Conservation (phyloP, 2,329 filamentous ascomycete species). For the Lachnellula hyalina region DNA sequence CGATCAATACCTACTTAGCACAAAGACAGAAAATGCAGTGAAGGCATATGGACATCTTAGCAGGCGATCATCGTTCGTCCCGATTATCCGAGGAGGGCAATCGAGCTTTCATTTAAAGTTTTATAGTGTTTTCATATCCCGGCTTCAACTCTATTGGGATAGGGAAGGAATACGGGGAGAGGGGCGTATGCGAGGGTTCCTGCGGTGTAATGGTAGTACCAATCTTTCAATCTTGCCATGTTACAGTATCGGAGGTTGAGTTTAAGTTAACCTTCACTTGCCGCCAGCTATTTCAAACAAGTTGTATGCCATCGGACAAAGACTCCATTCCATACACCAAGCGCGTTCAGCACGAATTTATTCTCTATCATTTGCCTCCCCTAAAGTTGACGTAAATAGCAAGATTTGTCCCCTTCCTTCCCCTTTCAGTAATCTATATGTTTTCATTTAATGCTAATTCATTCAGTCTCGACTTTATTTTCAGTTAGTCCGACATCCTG, state of each 20-base stretch:
- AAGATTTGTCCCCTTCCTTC: background rate
- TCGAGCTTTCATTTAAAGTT: background rate
- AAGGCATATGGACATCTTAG: background rate
- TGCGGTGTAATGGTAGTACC: background rate
- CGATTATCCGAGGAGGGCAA: background rate
- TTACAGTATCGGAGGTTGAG: background rate
- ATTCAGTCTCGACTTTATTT: background rate
- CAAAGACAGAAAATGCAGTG: background rate
- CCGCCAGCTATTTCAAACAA: background rate
- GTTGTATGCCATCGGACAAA: background rate
- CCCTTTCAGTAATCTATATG: background rate
- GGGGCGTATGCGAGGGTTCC: background rate
- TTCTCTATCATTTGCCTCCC: background rate
- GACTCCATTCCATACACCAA: background rate
- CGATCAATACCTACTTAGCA: too few relatives aligned
- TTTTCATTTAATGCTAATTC: background rate
- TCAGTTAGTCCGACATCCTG: slow-evolving; percentile 3
- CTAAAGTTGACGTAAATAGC: background rate
- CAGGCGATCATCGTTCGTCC: background rate
- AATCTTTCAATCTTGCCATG: background rate
- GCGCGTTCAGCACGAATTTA: background rate
- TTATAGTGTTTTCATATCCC: background rate
- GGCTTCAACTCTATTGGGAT: background rate
- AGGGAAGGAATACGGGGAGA: background rate
- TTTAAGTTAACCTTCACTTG: background rate